Base-by-base conservation (phyloP, 2,329 filamentous ascomycete species). In the Neofusicoccum sp. region DNA sequence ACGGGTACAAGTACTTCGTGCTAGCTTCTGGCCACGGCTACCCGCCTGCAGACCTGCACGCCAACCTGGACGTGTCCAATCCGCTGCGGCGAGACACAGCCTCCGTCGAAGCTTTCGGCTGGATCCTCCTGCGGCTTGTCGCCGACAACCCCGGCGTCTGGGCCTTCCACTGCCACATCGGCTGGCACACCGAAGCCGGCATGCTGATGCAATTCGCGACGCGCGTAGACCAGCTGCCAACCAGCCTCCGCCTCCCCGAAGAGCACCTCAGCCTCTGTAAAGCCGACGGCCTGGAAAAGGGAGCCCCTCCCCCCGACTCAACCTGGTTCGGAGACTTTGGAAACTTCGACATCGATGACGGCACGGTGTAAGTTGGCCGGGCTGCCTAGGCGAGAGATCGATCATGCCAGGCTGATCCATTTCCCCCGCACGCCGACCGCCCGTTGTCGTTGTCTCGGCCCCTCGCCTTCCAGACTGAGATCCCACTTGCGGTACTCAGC, bases 141-240 rank as follows among this genome's bases (percentile, higher is more conserved):
- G 86, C 88, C 1, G 82, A 90, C 70, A 91, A 91, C 67, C 86
- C 89, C 9, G 88, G 87, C 67, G 70, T 74, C 64, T 78, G 80
- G 80, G 69, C 81, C 12, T 81, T 93, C 78, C 90, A 93, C 76
- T 93, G 90, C 76, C 91, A 94, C 73, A 89, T 93, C 60, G 89
- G 91, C 71, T 94, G 73, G 77, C 74, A 76, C 64, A 66, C 65
- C n/a, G 71, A 73, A 56, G 71, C 71, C 2, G 74, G 74, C 14
- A 56, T 76, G 59, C 64, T 82, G 36, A 88, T 88, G 86, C 84
- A 87, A 71, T 81, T 89, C 61, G 67, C 85, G 33, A 81, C 80
- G 6, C 74, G 81, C 34, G 74, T 78, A 9, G 82, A 85, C 48
- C 73, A 74, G 43, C 71, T 87, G 65, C 22, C 22, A 22, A 71